A percentile compares a stretch with the other conserved stretches of the same genome.
Evolutionary conservation across 1,284 basidiomycete genomes (phyloP).

Genomic region (Puccinia brachypodii): DNA sequence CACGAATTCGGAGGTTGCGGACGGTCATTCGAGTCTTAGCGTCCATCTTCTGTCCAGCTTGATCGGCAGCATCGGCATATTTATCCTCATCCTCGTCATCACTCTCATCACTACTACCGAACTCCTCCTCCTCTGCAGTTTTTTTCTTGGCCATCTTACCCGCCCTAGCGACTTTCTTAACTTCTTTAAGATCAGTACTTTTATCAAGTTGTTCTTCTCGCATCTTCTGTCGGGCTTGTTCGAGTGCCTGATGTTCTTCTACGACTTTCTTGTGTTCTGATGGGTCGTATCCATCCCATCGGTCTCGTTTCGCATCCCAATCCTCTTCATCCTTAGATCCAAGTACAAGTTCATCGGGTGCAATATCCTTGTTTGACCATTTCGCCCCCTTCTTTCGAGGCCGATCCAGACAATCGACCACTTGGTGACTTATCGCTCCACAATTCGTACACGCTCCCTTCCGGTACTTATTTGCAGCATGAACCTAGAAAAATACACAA

Average conservation of each 20-base stretch:
- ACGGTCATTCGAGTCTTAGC: constrained; percentile 98
- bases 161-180: constrained; percentile 78
- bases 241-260: constrained; percentile 90
- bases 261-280: constrained; percentile 80
- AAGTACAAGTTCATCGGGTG: constrained; percentile 84
- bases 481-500: constrained; percentile 62
- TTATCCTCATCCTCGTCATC: constrained; percentile 85
- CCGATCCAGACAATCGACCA: constrained; percentile 87
- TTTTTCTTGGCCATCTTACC: constrained; percentile 63
- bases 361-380: constrained; percentile 85
- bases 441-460: constrained; percentile 99
- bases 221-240: constrained; percentile 81
- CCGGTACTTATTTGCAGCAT: constrained; percentile 90
- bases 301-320: constrained; percentile 92
- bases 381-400: constrained; percentile 95
- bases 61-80: constrained; percentile 95
- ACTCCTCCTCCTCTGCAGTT: constrained; percentile 73
- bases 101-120: constrained; percentile 78
- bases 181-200: constrained; percentile 71
- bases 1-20: constrained; percentile 94
- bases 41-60: constrained; percentile 95
- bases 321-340: constrained; percentile 60
- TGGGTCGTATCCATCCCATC: constrained; percentile 98
- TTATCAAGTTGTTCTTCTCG: constrained; percentile 97
- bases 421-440: constrained; percentile 91